Percentiles rank a stretch among this genome's conserved stretches.
phyloP scores from a whole-genome alignment of 805 yeast genomes.

The Saccharomycopsis olivae region DNA sequence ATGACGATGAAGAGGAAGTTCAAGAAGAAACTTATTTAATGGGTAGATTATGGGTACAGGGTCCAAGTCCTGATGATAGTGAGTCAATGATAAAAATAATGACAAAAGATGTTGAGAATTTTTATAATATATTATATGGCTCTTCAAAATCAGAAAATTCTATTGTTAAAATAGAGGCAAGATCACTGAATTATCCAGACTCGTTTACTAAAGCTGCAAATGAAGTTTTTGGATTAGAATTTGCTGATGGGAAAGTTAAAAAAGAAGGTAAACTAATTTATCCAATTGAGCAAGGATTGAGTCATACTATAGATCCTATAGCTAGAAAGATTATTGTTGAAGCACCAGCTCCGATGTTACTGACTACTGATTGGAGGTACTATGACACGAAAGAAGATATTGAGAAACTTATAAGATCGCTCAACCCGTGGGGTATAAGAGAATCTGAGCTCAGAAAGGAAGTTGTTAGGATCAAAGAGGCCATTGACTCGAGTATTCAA shows the following conservation, averaged over 20 bases:
- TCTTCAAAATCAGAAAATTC: not conserved
- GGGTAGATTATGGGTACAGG: constrained; percentile 88
- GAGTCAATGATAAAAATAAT: constrained; percentile 4
- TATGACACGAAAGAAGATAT: constrained; percentile 54
- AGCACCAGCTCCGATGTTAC: constrained; percentile 41
- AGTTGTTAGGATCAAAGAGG: constrained; percentile 39
- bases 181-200: not conserved
- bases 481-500: constrained; percentile 41
- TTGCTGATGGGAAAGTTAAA: constrained; percentile 16
- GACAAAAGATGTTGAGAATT: constrained; percentile 12
- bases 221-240: constrained; percentile 25
- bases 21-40: constrained; percentile 52
- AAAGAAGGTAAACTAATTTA: constrained; percentile 5
- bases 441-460: constrained; percentile 62
- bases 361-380: constrained; percentile 56
- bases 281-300: not conserved
- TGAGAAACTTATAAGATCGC: constrained; percentile 47
- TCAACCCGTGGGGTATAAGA: constrained; percentile 64
- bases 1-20: constrained; percentile 32
- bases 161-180: not conserved
- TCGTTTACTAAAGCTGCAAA: constrained; percentile 21
- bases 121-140: constrained; percentile 2
- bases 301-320: constrained; percentile 8
- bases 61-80: constrained; percentile 50
- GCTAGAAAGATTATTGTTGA: constrained; percentile 60